These are phyloP conservation scores for Mentha longifolia DNA, from an alignment of 257 asterid species.

Conservation along the genomic window DNA sequence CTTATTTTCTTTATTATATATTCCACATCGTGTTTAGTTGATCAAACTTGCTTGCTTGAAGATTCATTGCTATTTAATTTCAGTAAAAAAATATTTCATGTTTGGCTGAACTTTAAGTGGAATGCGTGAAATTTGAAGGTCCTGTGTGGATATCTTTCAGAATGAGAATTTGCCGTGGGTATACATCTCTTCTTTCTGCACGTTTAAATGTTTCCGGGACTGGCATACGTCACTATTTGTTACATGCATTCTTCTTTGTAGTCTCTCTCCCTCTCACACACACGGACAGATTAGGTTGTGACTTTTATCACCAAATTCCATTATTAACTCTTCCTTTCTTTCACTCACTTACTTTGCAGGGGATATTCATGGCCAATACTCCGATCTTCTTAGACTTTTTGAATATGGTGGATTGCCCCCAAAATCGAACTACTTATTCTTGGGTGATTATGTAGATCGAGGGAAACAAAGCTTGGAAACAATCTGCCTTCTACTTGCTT, in stretches of 20 bases:
- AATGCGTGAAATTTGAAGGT: neutral
- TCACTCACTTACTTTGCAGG: slow-evolving; percentile 41
- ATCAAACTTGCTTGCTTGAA: neutral
- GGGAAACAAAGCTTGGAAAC: slow-evolving; percentile 85
- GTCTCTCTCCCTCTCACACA: no score
- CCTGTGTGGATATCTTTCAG: neutral
- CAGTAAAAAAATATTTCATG: no score
- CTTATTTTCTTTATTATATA: neutral
- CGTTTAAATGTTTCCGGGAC: neutral
- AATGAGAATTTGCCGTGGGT: neutral
- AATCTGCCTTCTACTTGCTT: slow-evolving; percentile 73
- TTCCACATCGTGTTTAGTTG: neutral
- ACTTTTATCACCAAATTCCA: neutral
- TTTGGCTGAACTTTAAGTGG: neutral
- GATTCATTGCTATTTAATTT: no score
- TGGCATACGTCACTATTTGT: neutral
- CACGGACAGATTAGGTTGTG: neutral
- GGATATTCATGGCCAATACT: slow-evolving; percentile 78
- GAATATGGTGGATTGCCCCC: slow-evolving; percentile 78
- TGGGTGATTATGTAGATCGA: slow-evolving; percentile 83
- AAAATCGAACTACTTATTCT: slow-evolving; percentile 63
- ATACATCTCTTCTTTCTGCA: neutral
- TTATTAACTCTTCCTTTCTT: neutral
- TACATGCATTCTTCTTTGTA: no score
- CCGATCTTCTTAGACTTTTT: slow-evolving; percentile 74